Base-by-base conservation (phyloP, 1,284 basidiomycete species). In the Cutaneotrichosporon daszewskae region DNA sequence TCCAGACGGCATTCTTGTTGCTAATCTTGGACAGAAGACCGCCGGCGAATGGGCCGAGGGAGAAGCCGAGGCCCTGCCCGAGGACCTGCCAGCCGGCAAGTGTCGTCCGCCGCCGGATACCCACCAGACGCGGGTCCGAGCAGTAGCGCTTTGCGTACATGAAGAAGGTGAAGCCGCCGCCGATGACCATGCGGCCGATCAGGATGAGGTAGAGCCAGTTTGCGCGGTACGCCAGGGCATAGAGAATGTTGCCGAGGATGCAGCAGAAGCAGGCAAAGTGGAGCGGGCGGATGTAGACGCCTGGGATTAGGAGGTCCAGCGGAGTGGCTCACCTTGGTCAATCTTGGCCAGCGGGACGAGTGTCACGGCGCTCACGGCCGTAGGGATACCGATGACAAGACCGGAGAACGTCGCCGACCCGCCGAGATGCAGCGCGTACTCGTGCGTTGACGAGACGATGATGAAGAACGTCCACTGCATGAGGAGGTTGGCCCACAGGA, bases 61-160 rank as follows among this genome's bases (percentile, higher is more conserved):
- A 32, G 28, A 45, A 45, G 2, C 44, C 44, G 3, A 45, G 16
- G 7, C 38, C 44, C 27, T 40, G 38, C 5, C 44, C 32, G 27
- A 45, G 38, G 22, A 45, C 44, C 28, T 45, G 44, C 44, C 44
- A 45, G 6, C 44, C 44, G 2, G 44, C 44, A 4, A 45, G 27
- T 8, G 38, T 45, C 12, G 44, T 45, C 10, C 44, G 37, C 1
- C 44, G 37, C 13, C 44, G 37, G 8, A 45, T n/a, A 12, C 44
- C 44, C 5, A 45, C 44, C 10, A 40, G 22, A 2, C 44, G 16
- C 11, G 43, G 43, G 12, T 45, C 44, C 3, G 38, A 40, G 44
- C 44, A 45, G 38, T 45, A 45, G 8, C 38, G 37, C 33, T 45
- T 45, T 11, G 19, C 37, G 38, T 45, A 45, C 44, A 45, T 45